These are phyloP conservation scores for Debaryomyces sp. DNA, from an alignment of 1,139 yeast species.

Conservation along the genomic window DNA sequence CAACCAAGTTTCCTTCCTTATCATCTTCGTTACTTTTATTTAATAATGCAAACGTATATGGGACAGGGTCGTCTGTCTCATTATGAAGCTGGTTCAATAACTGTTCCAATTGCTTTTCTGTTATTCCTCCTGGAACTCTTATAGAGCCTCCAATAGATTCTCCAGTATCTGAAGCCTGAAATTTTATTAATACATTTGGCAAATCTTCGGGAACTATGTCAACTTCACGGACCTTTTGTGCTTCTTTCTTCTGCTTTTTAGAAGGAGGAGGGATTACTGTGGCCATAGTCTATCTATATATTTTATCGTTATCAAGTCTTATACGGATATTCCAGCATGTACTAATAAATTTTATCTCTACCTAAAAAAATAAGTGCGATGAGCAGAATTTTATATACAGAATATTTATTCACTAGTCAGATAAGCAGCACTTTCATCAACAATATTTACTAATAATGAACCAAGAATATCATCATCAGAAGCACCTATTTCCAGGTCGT, in stretches of 20 bases:
- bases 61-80: slow-evolving; percentile 79
- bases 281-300: slow-evolving; percentile 60
- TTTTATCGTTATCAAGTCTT: neutral
- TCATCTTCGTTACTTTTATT: slow-evolving; percentile 45
- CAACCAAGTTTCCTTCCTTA: slow-evolving; percentile 52
- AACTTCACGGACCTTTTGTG: slow-evolving; percentile 79
- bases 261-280: slow-evolving; percentile 93
- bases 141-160: slow-evolving; percentile 82
- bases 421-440: neutral
- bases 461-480: slow-evolving; percentile 18
- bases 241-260: slow-evolving; percentile 82
- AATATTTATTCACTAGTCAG: neutral
- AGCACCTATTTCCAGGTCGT: slow-evolving; percentile 15
- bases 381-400: slow-evolving; percentile 8
- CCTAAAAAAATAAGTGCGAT: slow-evolving; percentile 7
- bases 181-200: slow-evolving; percentile 85
- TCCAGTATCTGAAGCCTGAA: slow-evolving; percentile 96
- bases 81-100: slow-evolving; percentile 74
- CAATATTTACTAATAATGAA: slow-evolving; percentile 3
- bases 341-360: neutral
- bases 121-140: slow-evolving; percentile 88
- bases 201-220: slow-evolving; percentile 74
- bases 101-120: slow-evolving; percentile 86
- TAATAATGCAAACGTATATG: slow-evolving; percentile 79
- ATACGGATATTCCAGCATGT: neutral